Evolutionary conservation across 192 early-diverging fungal species (phyloP).

Genomic region (Chytriomyces sp.): DNA sequence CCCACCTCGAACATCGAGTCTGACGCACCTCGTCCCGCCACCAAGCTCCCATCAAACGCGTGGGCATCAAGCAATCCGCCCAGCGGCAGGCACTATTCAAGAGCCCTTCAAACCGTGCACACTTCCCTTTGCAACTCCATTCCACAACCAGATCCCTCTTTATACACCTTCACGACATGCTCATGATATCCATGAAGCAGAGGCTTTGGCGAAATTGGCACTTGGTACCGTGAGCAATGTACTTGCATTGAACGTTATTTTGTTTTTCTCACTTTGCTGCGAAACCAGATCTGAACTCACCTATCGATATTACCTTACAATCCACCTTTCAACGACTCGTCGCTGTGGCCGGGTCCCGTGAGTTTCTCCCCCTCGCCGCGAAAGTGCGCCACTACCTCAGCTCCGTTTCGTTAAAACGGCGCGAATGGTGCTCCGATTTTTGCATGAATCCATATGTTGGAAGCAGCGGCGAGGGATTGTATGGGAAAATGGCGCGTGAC

Average conservation of each 20-base stretch:
- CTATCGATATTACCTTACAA: neutral
- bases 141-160: neutral
- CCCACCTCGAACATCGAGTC: no score
- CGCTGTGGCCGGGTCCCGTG: conserved; percentile 7
- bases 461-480: conserved; percentile 10
- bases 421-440: conserved; percentile 28
- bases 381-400: conserved; percentile 23
- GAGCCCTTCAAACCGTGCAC: no score
- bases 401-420: conserved; percentile 24
- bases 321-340: conserved; percentile 23
- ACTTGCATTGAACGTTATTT: neutral
- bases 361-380: conserved; percentile 23
- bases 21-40: no score
- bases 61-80: no score
- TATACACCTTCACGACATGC: conserved; percentile 10
- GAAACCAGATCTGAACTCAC: conserved; percentile 7
- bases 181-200: conserved; percentile 12
- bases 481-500: neutral
- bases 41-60: no score
- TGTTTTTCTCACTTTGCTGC: neutral
- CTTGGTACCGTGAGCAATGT: neutral
- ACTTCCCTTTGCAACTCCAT: neutral
- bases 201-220: conserved; percentile 22
- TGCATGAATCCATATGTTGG: conserved; percentile 17
- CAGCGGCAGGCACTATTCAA: no score